A percentile compares a stretch with the other conserved stretches of the same genome.
These are phyloP conservation scores for Pichia eremophila DNA, from an alignment of 805 yeast species.

Conservation along the genomic window DNA sequence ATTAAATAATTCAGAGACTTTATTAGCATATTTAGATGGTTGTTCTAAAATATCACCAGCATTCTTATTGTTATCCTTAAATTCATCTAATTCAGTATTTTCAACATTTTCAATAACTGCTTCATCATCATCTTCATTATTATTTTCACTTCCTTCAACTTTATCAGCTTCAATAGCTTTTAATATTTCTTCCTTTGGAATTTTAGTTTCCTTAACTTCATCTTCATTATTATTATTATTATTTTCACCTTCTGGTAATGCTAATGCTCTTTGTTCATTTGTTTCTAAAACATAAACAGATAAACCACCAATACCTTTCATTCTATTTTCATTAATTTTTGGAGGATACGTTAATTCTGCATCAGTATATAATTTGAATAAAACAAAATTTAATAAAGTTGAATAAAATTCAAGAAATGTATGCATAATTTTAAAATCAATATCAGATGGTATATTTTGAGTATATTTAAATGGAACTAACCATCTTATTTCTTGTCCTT, in stretches of 20 bases:
- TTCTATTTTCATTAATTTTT: constrained; percentile 56
- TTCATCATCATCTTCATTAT: constrained; percentile 29
- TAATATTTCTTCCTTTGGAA: constrained; percentile 33
- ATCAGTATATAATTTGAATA: constrained; percentile 79
- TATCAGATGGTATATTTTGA: constrained; percentile 85
- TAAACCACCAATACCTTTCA: constrained; percentile 85
- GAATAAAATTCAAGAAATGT: constrained; percentile 95
- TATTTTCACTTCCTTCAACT: constrained; percentile 11
- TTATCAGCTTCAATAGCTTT: constrained; percentile 49
- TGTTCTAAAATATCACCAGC: constrained; percentile 65
- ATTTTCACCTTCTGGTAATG: constrained; percentile 26
- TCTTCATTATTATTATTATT: constrained; percentile 5
- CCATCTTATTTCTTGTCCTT: constrained; percentile 94
- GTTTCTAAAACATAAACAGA: constrained; percentile 70
- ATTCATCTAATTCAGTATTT: constrained; percentile 55
- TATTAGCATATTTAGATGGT: constrained; percentile 52
- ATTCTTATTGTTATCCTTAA: constrained; percentile 52
- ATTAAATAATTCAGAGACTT: constrained; percentile 58
- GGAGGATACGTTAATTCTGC: constrained; percentile 89
- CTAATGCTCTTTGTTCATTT: constrained; percentile 26
- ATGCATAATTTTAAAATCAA: constrained; percentile 93
- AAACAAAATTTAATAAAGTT: constrained; percentile 78
- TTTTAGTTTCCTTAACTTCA: constrained; percentile 27
- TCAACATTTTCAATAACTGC: constrained; percentile 33
- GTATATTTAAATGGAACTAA: constrained; percentile 96